A percentile compares a stretch with the other conserved stretches of the same genome.
phyloP scores from a whole-genome alignment of 1,284 basidiomycete species.

The Exobasidium rhododendri region DNA sequence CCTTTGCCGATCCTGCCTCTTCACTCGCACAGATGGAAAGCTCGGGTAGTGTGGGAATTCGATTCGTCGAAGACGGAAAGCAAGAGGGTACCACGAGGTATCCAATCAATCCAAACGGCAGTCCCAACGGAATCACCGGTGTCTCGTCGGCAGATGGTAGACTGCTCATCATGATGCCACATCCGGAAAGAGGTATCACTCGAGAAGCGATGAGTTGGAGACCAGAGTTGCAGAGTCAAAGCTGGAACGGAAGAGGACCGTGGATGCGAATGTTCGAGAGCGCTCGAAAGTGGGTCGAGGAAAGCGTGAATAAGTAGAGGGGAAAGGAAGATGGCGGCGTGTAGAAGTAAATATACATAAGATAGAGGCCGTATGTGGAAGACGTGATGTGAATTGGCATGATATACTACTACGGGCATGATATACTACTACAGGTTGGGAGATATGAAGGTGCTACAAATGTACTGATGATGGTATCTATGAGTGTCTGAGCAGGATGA shows the following conservation, averaged over 20 bases:
- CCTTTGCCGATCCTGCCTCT: slow-evolving; percentile 59
- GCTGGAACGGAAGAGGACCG: slow-evolving; percentile 67
- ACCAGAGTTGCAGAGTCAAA: slow-evolving; percentile 27
- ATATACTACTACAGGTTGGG: background rate
- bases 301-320: too few species aligned
- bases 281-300: slow-evolving; percentile 61
- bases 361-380: too few species aligned
- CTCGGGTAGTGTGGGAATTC: slow-evolving; percentile 33
- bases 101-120: slow-evolving; percentile 82
- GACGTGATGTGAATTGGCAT: too few species aligned
- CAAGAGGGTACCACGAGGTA: slow-evolving; percentile 27
- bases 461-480: too few species aligned
- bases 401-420: too few species aligned
- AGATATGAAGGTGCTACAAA: too few species aligned
- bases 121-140: slow-evolving; percentile 79
- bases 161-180: slow-evolving; percentile 92
- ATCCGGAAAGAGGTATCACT: slow-evolving; percentile 55
- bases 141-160: slow-evolving; percentile 80
- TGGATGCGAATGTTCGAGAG: slow-evolving; percentile 96
- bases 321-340: too few species aligned
- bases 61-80: slow-evolving; percentile 40
- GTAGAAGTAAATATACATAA: too few species aligned
- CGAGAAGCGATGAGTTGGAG: slow-evolving; percentile 53
- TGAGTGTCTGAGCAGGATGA: too few species aligned
- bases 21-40: slow-evolving; percentile 24